Evolutionary conservation across 1,139 yeast species (phyloP).

Genomic region (Protomyces inouyei): DNA sequence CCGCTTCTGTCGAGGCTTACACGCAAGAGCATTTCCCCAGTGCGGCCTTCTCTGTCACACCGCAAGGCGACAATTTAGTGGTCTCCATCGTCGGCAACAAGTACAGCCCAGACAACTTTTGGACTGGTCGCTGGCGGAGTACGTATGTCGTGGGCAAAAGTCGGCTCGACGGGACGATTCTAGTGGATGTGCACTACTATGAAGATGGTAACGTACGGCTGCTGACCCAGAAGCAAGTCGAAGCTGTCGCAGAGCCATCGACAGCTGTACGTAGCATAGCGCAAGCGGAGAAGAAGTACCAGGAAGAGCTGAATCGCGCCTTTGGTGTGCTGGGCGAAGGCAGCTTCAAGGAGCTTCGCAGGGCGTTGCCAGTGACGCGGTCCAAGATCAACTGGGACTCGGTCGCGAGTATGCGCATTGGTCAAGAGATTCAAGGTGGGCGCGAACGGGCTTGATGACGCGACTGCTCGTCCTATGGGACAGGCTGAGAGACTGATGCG

Average conservation of each 20-base stretch:
- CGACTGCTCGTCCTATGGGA: too few species aligned
- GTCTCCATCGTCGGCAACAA: conserved; percentile 66
- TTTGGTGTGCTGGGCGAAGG: conserved; percentile 67
- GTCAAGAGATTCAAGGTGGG: conserved; percentile 59
- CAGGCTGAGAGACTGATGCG: too few species aligned
- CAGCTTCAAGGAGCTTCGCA: conserved; percentile 75
- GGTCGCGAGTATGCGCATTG: conserved; percentile 81
- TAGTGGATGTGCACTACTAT: conserved; percentile 78
- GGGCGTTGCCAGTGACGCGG: conserved; percentile 87
- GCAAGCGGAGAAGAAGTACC: conserved; percentile 56
- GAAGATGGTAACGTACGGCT: conserved; percentile 94
- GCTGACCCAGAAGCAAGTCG: conserved; percentile 38
- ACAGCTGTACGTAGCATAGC: conserved; percentile 52
- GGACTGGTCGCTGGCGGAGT: conserved; percentile 86
- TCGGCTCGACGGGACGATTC: conserved; percentile 49
- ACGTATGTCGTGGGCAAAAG: conserved; percentile 41
- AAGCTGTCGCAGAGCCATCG: too few species aligned
- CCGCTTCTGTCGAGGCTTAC: conserved; percentile 38
- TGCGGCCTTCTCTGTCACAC: conserved; percentile 48
- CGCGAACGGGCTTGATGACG: conserved; percentile 11
- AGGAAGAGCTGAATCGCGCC: conserved; percentile 56
- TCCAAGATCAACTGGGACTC: conserved; percentile 93
- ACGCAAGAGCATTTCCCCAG: conserved; percentile 47
- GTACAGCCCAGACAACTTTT: conserved; percentile 69
- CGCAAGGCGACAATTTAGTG: conserved; percentile 46